These are phyloP conservation scores for Lactarius indigo DNA, from an alignment of 768 basidiomycete genomes.

Conservation along the genomic window DNA sequence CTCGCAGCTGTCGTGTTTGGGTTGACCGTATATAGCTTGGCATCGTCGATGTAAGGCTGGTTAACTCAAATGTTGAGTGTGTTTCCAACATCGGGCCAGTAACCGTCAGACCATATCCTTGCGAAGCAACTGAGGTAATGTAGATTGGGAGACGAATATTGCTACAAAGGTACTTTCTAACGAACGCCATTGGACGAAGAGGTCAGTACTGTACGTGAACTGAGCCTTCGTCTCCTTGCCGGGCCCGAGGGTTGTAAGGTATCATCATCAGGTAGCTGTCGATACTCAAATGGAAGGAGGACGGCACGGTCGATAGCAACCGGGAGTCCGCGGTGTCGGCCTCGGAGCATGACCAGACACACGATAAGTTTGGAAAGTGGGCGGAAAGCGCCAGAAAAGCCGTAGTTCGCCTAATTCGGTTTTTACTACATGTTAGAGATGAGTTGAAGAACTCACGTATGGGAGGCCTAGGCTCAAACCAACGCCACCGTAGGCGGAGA, in stretches of 20 bases:
- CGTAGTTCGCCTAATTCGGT: constrained; percentile 63
- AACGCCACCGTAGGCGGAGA: constrained; percentile 85
- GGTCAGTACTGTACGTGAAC: constrained; percentile 1
- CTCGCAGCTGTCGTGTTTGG: too few relatives aligned
- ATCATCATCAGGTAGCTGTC: neutral
- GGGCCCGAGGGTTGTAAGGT: neutral
- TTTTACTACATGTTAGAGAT: constrained; percentile 4
- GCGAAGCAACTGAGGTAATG: neutral
- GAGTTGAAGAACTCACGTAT: constrained; percentile 46
- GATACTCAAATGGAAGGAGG: constrained; percentile 68
- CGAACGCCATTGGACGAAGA: neutral
- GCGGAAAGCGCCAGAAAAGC: constrained; percentile 72
- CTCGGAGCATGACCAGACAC: constrained; percentile 88
- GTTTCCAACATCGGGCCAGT: too few relatives aligned
- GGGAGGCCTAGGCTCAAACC: constrained; percentile 88
- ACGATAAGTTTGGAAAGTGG: constrained; percentile 86
- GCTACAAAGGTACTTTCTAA: neutral
- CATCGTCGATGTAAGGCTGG: too few relatives aligned
- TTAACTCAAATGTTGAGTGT: too few relatives aligned
- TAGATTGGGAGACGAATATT: neutral
- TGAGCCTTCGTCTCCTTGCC: constrained; percentile 6
- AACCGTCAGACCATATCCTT: too few relatives aligned
- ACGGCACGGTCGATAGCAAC: constrained; percentile 88
- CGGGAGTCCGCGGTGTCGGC: constrained; percentile 84
- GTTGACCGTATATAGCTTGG: too few relatives aligned